Evolutionary conservation across 306 rosid genomes (phyloP), one percentile per base, ranked within the genome.

Genomic region (Styphnolobium japonicum): DNA sequence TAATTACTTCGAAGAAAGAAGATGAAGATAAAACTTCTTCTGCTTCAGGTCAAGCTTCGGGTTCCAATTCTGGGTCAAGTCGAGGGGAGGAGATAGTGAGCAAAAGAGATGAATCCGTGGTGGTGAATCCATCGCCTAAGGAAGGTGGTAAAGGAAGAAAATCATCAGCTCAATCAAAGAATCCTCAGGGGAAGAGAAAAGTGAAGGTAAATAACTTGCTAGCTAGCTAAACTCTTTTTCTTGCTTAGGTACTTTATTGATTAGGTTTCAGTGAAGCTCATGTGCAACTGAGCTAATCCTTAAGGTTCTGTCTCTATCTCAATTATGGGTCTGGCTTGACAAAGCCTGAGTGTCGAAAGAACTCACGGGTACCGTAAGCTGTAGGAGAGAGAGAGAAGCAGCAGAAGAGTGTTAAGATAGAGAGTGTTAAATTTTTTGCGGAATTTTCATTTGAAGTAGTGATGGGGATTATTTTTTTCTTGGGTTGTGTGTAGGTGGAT

Each of bases 171-270:
- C 91, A 88, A 52, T 82, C 89, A 2, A 89, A 88, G 79, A 86
- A 80, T 75, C 75, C 83, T 82, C 97, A 91, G 6, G 97, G 92
- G 80, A 95, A 91, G 87, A 81, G 93, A 81, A 95, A 92, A 89
- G 88, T 90, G 23, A 95, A 95, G 98, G 98, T 90, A 82, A 61
- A 0, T 16, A 39, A 51, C 0, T 22, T 15, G 18, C 4, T 27
- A 62, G 15, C 23, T 67, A 29, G 39, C 7, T 48, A 33, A 51
- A 6, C 40, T 48, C 4, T 25, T 46, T 67, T 58, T 45, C 10
- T 58, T 27, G 56, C 25, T 42, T 27, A 49, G 15, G 34, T 49
- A 12, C 5, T 34, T 49, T 11, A 1, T 53, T 29, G 7, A 2
- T n/a, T 34, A 56, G 48, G 25, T 10, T 55, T 60, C 11, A 29